A percentile compares a stretch with the other conserved stretches of the same genome.
These are phyloP conservation scores for Hevea brasiliensis DNA, from an alignment of 345 rosid species.

Conservation along the genomic window DNA sequence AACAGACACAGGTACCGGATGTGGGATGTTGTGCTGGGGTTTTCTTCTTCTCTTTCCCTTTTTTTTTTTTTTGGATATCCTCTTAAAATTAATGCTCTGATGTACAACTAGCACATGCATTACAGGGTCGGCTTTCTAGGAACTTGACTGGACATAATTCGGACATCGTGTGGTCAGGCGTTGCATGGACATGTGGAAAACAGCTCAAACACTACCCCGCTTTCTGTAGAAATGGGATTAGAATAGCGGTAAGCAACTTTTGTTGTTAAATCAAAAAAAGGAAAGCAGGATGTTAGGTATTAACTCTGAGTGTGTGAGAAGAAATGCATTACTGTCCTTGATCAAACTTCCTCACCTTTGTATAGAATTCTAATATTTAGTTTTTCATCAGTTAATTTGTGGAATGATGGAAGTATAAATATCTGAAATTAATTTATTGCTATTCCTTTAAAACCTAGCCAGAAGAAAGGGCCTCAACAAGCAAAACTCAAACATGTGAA, in stretches of 20 bases:
- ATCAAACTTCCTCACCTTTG: background rate
- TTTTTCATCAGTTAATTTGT: background rate
- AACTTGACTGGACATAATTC: slow-evolving; percentile 54
- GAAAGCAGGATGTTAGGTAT: background rate
- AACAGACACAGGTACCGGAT: slow-evolving; percentile 42
- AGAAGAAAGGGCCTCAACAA: background rate
- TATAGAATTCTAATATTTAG: background rate
- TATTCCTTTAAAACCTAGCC: background rate
- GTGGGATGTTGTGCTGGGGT: slow-evolving; percentile 30
- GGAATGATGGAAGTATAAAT: background rate
- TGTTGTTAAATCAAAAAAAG: background rate
- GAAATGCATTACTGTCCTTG: background rate
- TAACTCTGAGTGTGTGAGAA: background rate
- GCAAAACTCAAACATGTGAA: too few species aligned
- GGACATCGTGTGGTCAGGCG: slow-evolving; percentile 86
- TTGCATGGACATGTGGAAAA: slow-evolving; percentile 85
- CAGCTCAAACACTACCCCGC: slow-evolving; percentile 89
- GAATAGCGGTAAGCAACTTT: slow-evolving; percentile 61
- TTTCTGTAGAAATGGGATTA: slow-evolving; percentile 81
- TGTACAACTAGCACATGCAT: slow-evolving; percentile 14
- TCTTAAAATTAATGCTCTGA: slow-evolving; percentile 15
- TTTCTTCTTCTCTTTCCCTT: slow-evolving; percentile 1
- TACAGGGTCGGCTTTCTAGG: slow-evolving; percentile 55
- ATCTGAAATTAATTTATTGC: background rate
- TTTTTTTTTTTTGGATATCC: slow-evolving; percentile 17